phyloP scores from a whole-genome alignment of 441 rosid species.

The Aleurites moluccanus region DNA sequence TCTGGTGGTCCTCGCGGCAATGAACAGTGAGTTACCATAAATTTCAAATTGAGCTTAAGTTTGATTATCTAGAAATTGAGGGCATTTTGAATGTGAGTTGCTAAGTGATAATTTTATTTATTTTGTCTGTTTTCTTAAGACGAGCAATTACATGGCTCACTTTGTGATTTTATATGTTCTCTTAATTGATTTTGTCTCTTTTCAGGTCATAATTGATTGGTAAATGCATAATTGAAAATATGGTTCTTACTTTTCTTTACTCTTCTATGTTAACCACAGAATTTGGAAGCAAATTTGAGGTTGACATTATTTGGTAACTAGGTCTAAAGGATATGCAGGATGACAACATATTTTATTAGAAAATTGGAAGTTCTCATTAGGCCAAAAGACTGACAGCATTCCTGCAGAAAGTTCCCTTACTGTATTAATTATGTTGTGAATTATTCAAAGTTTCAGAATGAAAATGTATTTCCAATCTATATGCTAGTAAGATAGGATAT shows the following conservation, averaged over 20 bases:
- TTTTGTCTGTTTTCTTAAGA: background rate
- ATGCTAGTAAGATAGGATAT: too few species aligned
- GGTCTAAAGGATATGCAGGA: background rate
- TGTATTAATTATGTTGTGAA: background rate
- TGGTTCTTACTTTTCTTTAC: background rate
- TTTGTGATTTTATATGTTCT: background rate
- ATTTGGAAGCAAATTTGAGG: background rate
- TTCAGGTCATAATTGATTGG: background rate
- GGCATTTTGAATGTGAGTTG: background rate
- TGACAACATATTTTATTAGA: background rate
- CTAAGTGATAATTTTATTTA: background rate
- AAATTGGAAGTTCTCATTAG: background rate
- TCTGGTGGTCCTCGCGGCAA: slow-evolving; percentile 74
- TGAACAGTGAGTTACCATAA: slow-evolving; percentile 60
- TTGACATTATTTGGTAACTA: background rate
- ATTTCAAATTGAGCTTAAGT: background rate
- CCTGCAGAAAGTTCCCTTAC: background rate
- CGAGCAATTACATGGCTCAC: background rate
- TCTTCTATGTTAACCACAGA: background rate
- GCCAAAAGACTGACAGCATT: background rate
- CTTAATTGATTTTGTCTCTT: background rate
- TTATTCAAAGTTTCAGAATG: background rate
- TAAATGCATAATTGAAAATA: background rate
- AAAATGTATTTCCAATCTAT: too few species aligned
- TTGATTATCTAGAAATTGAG: background rate